Conservation (phyloP, 139 green algal species). For the Coelastrella sp. region DNA sequence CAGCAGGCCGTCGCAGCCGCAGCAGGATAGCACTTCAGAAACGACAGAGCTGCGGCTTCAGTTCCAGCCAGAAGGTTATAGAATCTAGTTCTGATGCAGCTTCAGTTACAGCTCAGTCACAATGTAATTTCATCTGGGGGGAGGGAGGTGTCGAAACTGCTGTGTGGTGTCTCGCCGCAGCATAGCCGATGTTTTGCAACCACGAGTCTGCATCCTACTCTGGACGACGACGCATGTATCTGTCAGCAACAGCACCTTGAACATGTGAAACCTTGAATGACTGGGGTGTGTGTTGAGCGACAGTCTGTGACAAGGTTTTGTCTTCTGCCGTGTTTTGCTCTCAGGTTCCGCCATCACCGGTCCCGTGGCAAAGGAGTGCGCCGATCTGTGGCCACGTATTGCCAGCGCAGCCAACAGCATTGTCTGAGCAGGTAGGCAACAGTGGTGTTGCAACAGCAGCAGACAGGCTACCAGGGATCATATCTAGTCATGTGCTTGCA, state of each 20-base stretch:
- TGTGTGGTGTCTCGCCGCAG: too few species aligned
- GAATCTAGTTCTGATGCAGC: too few species aligned
- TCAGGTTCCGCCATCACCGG: conserved; percentile 98
- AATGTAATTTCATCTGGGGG: too few species aligned
- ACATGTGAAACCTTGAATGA: not conserved
- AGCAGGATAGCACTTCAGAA: too few species aligned
- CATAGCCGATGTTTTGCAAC: too few species aligned
- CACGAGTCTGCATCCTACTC: too few species aligned
- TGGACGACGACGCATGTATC: not conserved
- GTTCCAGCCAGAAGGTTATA: too few species aligned
- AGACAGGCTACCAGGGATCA: not conserved
- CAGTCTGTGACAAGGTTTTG: not conserved
- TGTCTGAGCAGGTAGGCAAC: conserved; percentile 75
- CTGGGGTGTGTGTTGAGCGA: not conserved
- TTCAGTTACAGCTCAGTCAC: too few species aligned
- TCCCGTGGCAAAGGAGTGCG: conserved; percentile 99
- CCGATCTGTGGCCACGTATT: conserved; percentile 99
- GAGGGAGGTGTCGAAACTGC: too few species aligned
- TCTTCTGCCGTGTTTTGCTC: conserved; percentile 5
- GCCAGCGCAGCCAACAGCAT: conserved; percentile 98
- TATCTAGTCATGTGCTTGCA: too few species aligned
- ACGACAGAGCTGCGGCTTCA: too few species aligned
- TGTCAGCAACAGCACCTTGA: not conserved
- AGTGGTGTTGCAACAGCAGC: not conserved
- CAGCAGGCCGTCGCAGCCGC: too few species aligned